Evolutionary conservation across 352 stramenopile species (phyloP).

Genomic region (Pythium phragmitis): DNA sequence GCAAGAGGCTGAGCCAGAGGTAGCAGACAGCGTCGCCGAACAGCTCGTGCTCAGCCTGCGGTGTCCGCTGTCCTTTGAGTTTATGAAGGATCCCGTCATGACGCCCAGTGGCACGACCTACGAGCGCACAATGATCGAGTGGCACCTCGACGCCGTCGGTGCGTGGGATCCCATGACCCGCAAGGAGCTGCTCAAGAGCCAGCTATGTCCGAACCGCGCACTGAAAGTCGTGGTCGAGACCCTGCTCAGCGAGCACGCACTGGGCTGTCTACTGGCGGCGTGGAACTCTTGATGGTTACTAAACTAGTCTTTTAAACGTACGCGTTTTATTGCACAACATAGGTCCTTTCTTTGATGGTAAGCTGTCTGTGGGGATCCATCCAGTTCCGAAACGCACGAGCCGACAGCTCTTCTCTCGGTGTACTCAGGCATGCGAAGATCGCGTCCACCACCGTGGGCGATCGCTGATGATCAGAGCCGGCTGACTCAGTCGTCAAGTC

Average conservation of each 20-base stretch:
- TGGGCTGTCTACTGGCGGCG: constrained; percentile 43
- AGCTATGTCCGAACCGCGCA: constrained; percentile 60
- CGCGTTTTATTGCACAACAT: too few relatives aligned
- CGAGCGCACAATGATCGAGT: constrained; percentile 70
- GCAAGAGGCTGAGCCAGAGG: neutral
- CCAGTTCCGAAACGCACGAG: neutral
- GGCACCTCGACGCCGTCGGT: constrained; percentile 57
- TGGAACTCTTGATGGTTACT: neutral
- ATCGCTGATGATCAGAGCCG: neutral
- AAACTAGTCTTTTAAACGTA: too few relatives aligned
- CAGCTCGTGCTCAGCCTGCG: constrained; percentile 69
- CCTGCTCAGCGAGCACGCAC: constrained; percentile 53
- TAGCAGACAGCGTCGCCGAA: constrained; percentile 39
- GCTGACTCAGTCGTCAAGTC: neutral
- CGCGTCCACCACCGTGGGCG: neutral
- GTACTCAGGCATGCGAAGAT: neutral
- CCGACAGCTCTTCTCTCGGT: neutral
- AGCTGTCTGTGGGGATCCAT: neutral
- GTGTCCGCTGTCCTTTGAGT: constrained; percentile 60
- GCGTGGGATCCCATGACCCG: constrained; percentile 65
- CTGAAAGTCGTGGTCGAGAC: constrained; percentile 67
- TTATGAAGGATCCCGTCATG: constrained; percentile 70
- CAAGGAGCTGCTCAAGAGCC: constrained; percentile 42
- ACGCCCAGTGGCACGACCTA: constrained; percentile 69
- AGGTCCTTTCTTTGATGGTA: neutral